A percentile compares a stretch with the other conserved stretches of the same genome.
Conservation (phyloP, 305 asterid genomes). For the Fraxinus dipetala region DNA sequence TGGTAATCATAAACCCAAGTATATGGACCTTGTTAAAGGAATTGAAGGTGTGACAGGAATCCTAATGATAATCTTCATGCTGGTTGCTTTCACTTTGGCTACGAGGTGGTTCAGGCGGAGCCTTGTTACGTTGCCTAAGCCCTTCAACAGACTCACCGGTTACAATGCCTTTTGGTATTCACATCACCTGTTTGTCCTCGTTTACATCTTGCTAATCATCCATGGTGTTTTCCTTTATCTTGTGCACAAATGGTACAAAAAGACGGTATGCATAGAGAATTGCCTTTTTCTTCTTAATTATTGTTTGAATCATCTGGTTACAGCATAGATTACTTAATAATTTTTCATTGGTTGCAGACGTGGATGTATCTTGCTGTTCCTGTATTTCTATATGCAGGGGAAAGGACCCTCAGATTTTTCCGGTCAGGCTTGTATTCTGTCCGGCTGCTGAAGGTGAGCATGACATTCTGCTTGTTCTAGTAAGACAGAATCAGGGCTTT, state of each 20-base stretch:
- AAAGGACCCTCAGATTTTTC: slow-evolving; percentile 71
- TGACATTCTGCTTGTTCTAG: not conserved
- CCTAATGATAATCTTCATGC: slow-evolving; percentile 57
- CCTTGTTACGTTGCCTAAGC: slow-evolving; percentile 59
- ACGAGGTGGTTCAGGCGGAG: slow-evolving; percentile 65
- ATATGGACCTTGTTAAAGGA: slow-evolving; percentile 44
- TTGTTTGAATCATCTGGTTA: not conserved
- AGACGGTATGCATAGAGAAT: slow-evolving; percentile 48
- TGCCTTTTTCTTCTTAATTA: not conserved
- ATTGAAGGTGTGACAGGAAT: slow-evolving; percentile 64
- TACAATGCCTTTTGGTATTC: slow-evolving; percentile 87
- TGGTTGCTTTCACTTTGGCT: slow-evolving; percentile 62
- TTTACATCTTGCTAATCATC: slow-evolving; percentile 63
- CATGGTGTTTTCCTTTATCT: slow-evolving; percentile 71
- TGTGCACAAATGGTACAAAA: slow-evolving; percentile 60
- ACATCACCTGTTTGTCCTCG: slow-evolving; percentile 61
- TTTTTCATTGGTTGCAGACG: slow-evolving; percentile 43
- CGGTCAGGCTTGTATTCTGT: slow-evolving; percentile 68
- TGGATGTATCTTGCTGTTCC: slow-evolving; percentile 95
- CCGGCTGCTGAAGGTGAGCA: slow-evolving; percentile 60
- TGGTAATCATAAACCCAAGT: slow-evolving; percentile 40
- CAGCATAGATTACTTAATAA: not conserved
- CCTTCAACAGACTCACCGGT: slow-evolving; percentile 69
- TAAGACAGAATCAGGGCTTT: not conserved
- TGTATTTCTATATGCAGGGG: slow-evolving; percentile 69